Base-by-base conservation (phyloP, 108 stramenopile genomes). In the Cyclotella sp. region DNA sequence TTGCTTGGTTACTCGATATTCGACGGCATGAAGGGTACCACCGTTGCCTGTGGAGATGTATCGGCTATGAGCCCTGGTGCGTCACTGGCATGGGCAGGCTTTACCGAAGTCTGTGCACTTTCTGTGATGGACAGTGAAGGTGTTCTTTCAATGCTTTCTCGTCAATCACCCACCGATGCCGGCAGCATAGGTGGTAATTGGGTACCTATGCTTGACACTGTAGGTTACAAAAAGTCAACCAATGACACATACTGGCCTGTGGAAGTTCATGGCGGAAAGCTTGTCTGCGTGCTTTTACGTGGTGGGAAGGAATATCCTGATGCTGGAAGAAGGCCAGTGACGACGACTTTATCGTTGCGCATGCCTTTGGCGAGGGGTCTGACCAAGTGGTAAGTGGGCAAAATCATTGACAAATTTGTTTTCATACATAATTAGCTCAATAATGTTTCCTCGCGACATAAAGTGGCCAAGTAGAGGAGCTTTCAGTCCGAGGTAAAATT, bases 171-270 rank as follows among this genome's bases (percentile, higher is more conserved):
- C n/a, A 9, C 60, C 8, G 69, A 42, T 19, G 65, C 58, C 18
- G 26, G 61, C 3, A 13, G 21, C 8, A 34, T 12, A 19, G 27
- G 16, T 24, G 90, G 90, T 77, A 77, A 87, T 60, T 93, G 92
- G 92, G 63, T 69, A 16, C 95, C 95, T 29, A 75, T 93, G 47
- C 82, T 95, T 24, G 95, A 95, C 63, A 95, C 95, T 14, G 66
- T 90, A 13, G 92, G 90, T 28, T 72, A 89, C 44, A 90, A 89
- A 60, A 95, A 93, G 77, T 90, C 89, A 5, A 46, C 42, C 1
- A 89, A 87, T 62, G 95, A 96, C 72, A 68, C 61, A 9, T 91
- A 86, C 57, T 93, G 92, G 91, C 93, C 95, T 11, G 78, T 93
- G 3, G 86, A 89, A 52, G 87, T 91, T 41, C 75, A 87, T 57